Evolutionary conservation across 2,329 filamentous ascomycete species (phyloP).

Genomic region (Colletotrichum musicola): DNA sequence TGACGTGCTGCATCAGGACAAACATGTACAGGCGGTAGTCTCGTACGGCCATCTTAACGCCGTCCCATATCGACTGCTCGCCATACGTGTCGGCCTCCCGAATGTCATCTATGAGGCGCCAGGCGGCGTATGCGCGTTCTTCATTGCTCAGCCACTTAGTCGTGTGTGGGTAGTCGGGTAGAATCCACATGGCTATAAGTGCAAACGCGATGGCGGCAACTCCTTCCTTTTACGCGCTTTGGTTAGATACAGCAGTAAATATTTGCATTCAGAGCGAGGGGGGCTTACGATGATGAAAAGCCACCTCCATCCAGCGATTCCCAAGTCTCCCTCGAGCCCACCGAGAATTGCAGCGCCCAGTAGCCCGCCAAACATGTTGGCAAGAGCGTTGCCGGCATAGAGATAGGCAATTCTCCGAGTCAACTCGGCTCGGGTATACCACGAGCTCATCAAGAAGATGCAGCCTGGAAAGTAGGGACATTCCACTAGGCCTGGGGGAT

Average conservation of each 20-base stretch:
- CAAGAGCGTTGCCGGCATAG: constrained; percentile 60
- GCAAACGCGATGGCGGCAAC: constrained; percentile 55
- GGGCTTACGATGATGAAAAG: constrained; percentile 46
- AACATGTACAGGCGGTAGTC: constrained; percentile 67
- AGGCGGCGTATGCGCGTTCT: constrained; percentile 66
- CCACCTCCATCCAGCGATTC: constrained; percentile 46
- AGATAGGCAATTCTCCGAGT: constrained; percentile 60
- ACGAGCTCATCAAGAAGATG: constrained; percentile 60
- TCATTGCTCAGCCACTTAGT: constrained; percentile 64
- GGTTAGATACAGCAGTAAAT: background rate
- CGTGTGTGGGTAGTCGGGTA: constrained; percentile 67
- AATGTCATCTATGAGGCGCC: constrained; percentile 63
- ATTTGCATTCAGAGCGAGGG: background rate
- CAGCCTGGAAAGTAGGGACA: constrained; percentile 65
- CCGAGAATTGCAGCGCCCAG: constrained; percentile 63
- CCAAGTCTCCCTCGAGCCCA: constrained; percentile 48
- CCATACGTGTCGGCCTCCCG: constrained; percentile 58
- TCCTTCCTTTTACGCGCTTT: constrained; percentile 46
- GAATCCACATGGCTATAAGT: constrained; percentile 49
- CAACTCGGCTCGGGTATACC: constrained; percentile 59
- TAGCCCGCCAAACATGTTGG: constrained; percentile 65
- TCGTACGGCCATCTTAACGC: constrained; percentile 60
- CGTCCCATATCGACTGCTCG: constrained; percentile 55
- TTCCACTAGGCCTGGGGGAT: constrained; percentile 49
- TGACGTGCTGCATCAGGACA: constrained; percentile 66